A percentile compares a stretch with the other conserved stretches of the same genome.
These are phyloP conservation scores for Globisporangium solare DNA, from an alignment of 352 stramenopile species.

Conservation along the genomic window DNA sequence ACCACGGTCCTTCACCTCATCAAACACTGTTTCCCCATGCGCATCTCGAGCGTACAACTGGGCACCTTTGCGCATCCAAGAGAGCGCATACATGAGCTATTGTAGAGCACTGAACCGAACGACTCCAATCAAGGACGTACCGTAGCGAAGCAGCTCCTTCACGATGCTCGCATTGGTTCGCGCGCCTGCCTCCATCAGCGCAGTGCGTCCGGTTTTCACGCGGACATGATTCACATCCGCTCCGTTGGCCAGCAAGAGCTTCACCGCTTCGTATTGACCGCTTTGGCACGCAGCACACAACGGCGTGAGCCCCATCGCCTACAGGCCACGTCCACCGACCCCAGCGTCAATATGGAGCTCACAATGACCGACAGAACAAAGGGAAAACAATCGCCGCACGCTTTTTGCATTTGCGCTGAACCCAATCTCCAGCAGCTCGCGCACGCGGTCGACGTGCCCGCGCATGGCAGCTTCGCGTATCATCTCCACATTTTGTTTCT, in stretches of 20 bases:
- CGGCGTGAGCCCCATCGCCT: conserved; percentile 70
- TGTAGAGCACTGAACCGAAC: neutral
- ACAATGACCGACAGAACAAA: too few species aligned
- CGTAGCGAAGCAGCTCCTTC: conserved; percentile 53
- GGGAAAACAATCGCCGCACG: conserved; percentile 18
- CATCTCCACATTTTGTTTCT: conserved; percentile 66
- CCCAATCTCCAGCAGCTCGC: conserved; percentile 39
- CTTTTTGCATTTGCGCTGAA: conserved; percentile 58
- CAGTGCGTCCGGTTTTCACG: conserved; percentile 46
- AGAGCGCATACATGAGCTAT: neutral
- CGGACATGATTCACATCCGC: conserved; percentile 51
- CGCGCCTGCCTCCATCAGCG: conserved; percentile 57
- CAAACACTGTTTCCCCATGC: conserved; percentile 42
- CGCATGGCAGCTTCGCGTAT: conserved; percentile 65
- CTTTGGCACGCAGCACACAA: conserved; percentile 52
- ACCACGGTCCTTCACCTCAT: conserved; percentile 29
- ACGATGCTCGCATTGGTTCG: conserved; percentile 33
- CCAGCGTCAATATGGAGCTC: too few species aligned
- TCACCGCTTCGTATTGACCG: conserved; percentile 38
- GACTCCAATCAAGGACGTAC: conserved; percentile 20
- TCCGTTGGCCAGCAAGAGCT: conserved; percentile 34
- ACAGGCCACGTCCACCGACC: neutral
- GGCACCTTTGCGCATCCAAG: conserved; percentile 23
- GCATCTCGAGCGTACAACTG: conserved; percentile 33
- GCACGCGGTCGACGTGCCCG: conserved; percentile 42